These are phyloP conservation scores for Fusarium liriodendri DNA, from an alignment of 2,329 filamentous ascomycete species.

Conservation along the genomic window DNA sequence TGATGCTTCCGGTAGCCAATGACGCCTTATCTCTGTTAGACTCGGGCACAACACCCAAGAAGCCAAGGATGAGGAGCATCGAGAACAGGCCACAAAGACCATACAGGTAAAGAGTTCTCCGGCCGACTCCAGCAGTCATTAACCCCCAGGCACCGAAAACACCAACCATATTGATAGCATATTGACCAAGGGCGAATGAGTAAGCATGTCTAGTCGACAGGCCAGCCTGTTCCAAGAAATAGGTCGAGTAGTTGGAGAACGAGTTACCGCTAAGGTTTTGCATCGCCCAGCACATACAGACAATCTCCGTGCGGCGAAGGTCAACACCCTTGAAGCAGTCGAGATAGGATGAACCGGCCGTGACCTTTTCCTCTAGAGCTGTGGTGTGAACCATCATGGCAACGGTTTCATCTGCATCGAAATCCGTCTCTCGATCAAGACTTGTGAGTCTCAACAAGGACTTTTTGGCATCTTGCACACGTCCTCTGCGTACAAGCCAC, in stretches of 20 bases:
- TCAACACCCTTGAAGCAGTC: slow-evolving; percentile 89
- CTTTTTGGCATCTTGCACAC: slow-evolving; percentile 73
- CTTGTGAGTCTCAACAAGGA: slow-evolving; percentile 75
- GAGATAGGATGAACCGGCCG: slow-evolving; percentile 76
- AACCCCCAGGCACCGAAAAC: slow-evolving; percentile 86
- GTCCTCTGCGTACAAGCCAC: slow-evolving; percentile 78
- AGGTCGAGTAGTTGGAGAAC: slow-evolving; percentile 74
- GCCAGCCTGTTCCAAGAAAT: slow-evolving; percentile 71
- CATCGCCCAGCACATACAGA: slow-evolving; percentile 73
- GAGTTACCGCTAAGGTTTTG: slow-evolving; percentile 73
- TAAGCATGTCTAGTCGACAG: slow-evolving; percentile 62
- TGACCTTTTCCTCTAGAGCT: slow-evolving; percentile 81
- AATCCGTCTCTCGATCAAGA: slow-evolving; percentile 72
- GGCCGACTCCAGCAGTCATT: slow-evolving; percentile 80
- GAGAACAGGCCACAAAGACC: slow-evolving; percentile 79
- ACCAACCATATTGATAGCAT: slow-evolving; percentile 80
- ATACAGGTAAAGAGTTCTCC: slow-evolving; percentile 79
- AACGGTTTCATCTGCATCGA: slow-evolving; percentile 85
- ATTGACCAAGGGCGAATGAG: slow-evolving; percentile 71
- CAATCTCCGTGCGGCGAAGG: slow-evolving; percentile 79
- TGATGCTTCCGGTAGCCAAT: slow-evolving; percentile 83
- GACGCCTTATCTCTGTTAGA: slow-evolving; percentile 69
- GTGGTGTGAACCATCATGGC: slow-evolving; percentile 95
- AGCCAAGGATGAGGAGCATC: slow-evolving; percentile 87
- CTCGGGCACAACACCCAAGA: slow-evolving; percentile 79